Evolutionary conservation across 371 early-diverging fungal species (phyloP).

Genomic region (Zychaea mexicana): DNA sequence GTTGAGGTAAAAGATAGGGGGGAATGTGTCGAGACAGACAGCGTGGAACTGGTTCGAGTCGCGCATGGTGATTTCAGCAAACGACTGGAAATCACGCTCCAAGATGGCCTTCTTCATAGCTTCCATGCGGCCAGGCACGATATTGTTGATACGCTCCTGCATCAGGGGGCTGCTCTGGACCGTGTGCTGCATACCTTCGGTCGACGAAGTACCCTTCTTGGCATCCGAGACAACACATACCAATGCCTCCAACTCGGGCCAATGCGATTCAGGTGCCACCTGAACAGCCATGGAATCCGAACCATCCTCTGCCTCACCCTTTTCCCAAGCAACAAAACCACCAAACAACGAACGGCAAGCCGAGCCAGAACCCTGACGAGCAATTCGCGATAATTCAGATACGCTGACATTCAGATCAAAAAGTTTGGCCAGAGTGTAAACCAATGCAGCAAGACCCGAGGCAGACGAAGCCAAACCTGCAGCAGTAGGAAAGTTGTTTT

Average conservation of each 20-base stretch:
- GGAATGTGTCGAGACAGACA: constrained; percentile 92
- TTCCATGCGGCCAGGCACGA: constrained; percentile 89
- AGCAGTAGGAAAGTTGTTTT: constrained; percentile 99
- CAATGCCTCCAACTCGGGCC: constrained; percentile 95
- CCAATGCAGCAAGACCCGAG: constrained; percentile 95
- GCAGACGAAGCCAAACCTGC: constrained; percentile 99
- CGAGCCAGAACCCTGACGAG: constrained; percentile 96
- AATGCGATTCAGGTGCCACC: constrained; percentile 89
- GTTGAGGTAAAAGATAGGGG: constrained; percentile 94
- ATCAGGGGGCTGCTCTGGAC: constrained; percentile 90
- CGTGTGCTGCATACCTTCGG: constrained; percentile 97
- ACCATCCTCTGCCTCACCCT: constrained; percentile 79
- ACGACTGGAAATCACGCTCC: constrained; percentile 83
- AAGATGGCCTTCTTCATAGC: constrained; percentile 85
- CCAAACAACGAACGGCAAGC: constrained; percentile 97
- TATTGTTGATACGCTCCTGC: constrained; percentile 74
- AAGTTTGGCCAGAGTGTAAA: constrained; percentile 81
- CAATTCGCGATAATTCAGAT: constrained; percentile 87
- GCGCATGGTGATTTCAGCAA: constrained; percentile 95
- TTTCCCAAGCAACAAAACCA: constrained; percentile 97
- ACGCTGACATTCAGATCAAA: constrained; percentile 70
- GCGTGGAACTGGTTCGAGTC: constrained; percentile 99
- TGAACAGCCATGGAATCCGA: constrained; percentile 89
- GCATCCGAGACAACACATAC: constrained; percentile 92
- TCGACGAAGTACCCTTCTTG: constrained; percentile 91